Conservation (phyloP, 768 basidiomycete species). For the Rhizopogon vulgaris region DNA sequence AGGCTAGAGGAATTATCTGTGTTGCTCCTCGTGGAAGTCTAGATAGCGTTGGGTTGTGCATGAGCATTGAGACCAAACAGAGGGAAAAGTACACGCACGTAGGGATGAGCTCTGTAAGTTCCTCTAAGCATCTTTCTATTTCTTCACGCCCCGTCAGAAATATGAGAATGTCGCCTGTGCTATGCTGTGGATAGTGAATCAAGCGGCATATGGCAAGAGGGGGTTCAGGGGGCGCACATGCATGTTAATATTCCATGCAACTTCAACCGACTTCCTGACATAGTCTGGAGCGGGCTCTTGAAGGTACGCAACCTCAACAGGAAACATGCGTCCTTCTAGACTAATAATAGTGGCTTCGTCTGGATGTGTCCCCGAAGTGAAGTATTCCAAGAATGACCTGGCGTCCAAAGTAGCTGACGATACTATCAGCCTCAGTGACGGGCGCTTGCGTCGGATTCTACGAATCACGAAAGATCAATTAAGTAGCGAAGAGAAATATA, state of each 20-base stretch:
- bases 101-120: constrained; percentile 70
- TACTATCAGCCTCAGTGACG: constrained; percentile 83
- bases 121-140: constrained; percentile 84
- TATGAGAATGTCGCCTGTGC: constrained; percentile 82
- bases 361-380: constrained; percentile 54
- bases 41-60: not conserved
- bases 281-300: constrained; percentile 76
- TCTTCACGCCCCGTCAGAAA: constrained; percentile 96
- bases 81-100: constrained; percentile 36
- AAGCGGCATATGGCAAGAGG: not conserved
- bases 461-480: not conserved
- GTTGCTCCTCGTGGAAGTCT: constrained; percentile 51
- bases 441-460: constrained; percentile 89
- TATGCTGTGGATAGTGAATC: constrained; percentile 45
- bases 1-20: constrained; percentile 60
- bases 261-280: constrained; percentile 72
- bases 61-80: constrained; percentile 1
- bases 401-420: constrained; percentile 98
- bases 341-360: constrained; percentile 81
- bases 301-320: constrained; percentile 89
- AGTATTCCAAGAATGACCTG: constrained; percentile 82
- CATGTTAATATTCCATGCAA: constrained; percentile 74
- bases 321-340: constrained; percentile 91
- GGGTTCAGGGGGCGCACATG: constrained; percentile 44
- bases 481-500: not conserved